These are phyloP conservation scores for Dysphania ambrosioides DNA, from an alignment of 148 eudicot species.

Conservation along the genomic window DNA sequence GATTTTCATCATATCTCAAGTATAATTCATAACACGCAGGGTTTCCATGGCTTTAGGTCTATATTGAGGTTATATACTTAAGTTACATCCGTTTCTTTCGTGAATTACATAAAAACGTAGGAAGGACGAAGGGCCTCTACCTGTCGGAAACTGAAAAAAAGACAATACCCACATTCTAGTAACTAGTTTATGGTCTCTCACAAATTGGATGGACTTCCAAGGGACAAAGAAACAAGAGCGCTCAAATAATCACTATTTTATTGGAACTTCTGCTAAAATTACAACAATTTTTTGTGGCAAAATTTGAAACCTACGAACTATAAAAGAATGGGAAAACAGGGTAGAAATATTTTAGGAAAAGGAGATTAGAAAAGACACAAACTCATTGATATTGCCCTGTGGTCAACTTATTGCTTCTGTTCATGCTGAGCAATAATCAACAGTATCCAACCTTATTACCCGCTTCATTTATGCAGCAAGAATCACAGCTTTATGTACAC, in stretches of 20 bases:
- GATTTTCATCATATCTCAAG: too few species aligned
- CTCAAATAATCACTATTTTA: slow-evolving; percentile 16
- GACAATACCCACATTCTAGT: background rate
- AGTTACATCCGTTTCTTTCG: too few species aligned
- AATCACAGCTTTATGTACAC: slow-evolving; percentile 24
- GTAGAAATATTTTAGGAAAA: background rate
- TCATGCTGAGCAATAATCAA: slow-evolving; percentile 32
- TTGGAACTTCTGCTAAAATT: slow-evolving; percentile 15
- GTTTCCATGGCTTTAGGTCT: too few species aligned
- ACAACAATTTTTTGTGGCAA: slow-evolving; percentile 24
- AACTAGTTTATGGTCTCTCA: background rate
- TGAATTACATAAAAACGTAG: too few species aligned
- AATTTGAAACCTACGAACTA: slow-evolving; percentile 28
- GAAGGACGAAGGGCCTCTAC: too few species aligned
- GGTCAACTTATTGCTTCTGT: slow-evolving; percentile 26
- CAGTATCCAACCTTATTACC: slow-evolving; percentile 29
- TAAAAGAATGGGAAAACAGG: slow-evolving; percentile 20
- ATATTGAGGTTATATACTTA: too few species aligned
- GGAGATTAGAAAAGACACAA: slow-evolving; percentile 9
- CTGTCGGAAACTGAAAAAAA: background rate
- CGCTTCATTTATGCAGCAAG: slow-evolving; percentile 25
- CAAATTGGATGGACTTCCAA: background rate
- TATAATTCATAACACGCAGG: too few species aligned
- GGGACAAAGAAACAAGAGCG: background rate
- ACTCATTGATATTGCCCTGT: slow-evolving; percentile 13